A percentile compares a stretch with the other conserved stretches of the same genome.
These are phyloP conservation scores for Pontederia crassipes DNA, from an alignment of 176 grass and related monocot genomes.

Conservation along the genomic window DNA sequence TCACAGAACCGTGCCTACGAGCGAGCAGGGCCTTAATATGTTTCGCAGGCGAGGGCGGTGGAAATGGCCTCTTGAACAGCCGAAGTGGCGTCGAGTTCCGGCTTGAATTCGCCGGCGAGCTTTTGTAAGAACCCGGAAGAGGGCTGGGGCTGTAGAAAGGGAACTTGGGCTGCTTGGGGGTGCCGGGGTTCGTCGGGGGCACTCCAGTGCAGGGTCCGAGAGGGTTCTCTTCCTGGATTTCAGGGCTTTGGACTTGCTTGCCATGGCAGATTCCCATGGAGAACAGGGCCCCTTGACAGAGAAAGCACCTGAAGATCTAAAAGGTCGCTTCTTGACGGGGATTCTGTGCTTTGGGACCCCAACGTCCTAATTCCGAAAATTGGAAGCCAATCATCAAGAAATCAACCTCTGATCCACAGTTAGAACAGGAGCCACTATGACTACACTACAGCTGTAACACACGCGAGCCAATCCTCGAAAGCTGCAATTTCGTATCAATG, in stretches of 20 bases:
- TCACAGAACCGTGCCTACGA: conserved; percentile 58
- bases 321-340: not conserved
- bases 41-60: conserved; percentile 67
- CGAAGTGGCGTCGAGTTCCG: conserved; percentile 26
- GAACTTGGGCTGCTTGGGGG: conserved; percentile 46
- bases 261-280: conserved; percentile 66
- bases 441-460: no score
- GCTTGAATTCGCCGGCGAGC: conserved; percentile 43
- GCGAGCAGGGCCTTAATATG: conserved; percentile 72
- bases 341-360: not conserved
- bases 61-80: conserved; percentile 32
- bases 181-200: conserved; percentile 21
- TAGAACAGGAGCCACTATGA: no score
- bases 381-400: not conserved
- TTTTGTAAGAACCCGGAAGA: conserved; percentile 38
- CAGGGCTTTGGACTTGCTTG: conserved; percentile 26
- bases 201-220: conserved; percentile 3
- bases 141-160: conserved; percentile 63
- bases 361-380: not conserved
- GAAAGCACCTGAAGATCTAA: not conserved
- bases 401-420: no score
- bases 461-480: no score
- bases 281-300: not conserved
- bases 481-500: no score
- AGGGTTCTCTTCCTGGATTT: conserved; percentile 18